Evolutionary conservation across 2,329 filamentous ascomycete genomes (phyloP).

Genomic region (Aspergillus glaucus): DNA sequence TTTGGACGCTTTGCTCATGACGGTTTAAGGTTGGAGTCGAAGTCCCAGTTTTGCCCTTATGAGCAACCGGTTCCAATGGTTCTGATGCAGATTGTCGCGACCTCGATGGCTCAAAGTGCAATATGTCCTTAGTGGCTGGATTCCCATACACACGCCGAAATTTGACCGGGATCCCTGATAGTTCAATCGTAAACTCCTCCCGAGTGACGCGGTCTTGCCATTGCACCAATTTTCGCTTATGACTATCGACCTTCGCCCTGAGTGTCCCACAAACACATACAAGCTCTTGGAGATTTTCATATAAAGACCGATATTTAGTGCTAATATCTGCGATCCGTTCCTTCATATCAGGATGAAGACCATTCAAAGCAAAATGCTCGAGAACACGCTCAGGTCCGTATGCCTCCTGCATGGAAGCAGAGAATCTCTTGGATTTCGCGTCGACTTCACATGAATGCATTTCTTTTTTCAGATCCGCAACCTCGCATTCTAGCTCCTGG

Average conservation of each 20-base stretch:
- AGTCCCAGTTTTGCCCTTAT: not conserved
- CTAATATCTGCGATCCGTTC: slow-evolving; percentile 15
- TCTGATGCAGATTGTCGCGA: not conserved
- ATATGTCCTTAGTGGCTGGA: not conserved
- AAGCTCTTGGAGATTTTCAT: slow-evolving; percentile 23
- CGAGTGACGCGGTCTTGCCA: slow-evolving; percentile 24
- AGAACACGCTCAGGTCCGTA: slow-evolving; percentile 23
- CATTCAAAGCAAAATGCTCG: slow-evolving; percentile 1
- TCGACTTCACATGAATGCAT: slow-evolving; percentile 11
- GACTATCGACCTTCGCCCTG: slow-evolving; percentile 24
- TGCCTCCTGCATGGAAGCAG: slow-evolving; percentile 16
- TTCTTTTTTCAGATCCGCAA: slow-evolving; percentile 16
- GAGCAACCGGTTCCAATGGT: not conserved
- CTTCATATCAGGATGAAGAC: slow-evolving; percentile 5
- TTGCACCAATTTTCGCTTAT: slow-evolving; percentile 26
- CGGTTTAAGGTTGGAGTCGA: no score
- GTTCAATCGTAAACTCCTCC: slow-evolving; percentile 24
- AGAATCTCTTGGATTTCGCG: slow-evolving; percentile 8
- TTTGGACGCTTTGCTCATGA: not conserved
- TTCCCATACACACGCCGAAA: slow-evolving; percentile 19
- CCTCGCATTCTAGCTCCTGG: slow-evolving; percentile 16
- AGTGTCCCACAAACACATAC: slow-evolving; percentile 21
- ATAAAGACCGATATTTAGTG: slow-evolving; percentile 28
- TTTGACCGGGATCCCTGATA: slow-evolving; percentile 20
- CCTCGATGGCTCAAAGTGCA: not conserved